Evolutionary conservation across 345 rosid genomes (phyloP), one percentile per base, ranked within the genome.

Genomic region (Linum tenue): DNA sequence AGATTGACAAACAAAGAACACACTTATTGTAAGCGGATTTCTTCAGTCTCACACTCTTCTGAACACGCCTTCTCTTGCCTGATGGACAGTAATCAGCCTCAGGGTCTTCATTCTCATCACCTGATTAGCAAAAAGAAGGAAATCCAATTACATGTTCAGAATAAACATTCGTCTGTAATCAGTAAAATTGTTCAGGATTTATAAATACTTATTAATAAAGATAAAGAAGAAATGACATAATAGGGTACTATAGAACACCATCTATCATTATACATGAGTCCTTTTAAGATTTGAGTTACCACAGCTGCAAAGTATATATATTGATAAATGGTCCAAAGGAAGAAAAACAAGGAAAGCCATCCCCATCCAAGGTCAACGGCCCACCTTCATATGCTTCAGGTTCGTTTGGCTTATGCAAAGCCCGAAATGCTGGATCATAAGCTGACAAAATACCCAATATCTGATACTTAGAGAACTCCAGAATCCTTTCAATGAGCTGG

Each of bases 391-490:
- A 80, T 66, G 74, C 79, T 66, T 78, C 85, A 74, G 82, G 85
- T 62, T 88, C 97, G 72, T 70, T 81, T 63, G 99, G 86, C 84
- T 76, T 88, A 69, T 88, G 95, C 81, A 86, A 64, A 63, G 83
- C 85, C 62, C 96, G 96, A 74, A 82, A 94, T 37, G 92, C 68
- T 62, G 97, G 95, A 83, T 94, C 99, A 82, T 79, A 88, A 68
- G 97, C 91, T 64, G 87, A 87, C 92, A 94, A 88, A 56, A 91
- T 84, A 61, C 83, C 95, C 73, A 78, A 75, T 73, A 94, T 82
- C 76, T 91, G 99, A 81, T 79, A 92, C 75, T 92, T 86, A 57
- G 96, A 85, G 76, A 91, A 91, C 83, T 91, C 99, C 77, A 94
- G 70, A 81, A 90, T 84, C 78, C 99, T 82, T 77, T 94, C 99